Base-by-base conservation (phyloP, 2,329 filamentous ascomycete genomes). In the Chrysoporthe puriensis region DNA sequence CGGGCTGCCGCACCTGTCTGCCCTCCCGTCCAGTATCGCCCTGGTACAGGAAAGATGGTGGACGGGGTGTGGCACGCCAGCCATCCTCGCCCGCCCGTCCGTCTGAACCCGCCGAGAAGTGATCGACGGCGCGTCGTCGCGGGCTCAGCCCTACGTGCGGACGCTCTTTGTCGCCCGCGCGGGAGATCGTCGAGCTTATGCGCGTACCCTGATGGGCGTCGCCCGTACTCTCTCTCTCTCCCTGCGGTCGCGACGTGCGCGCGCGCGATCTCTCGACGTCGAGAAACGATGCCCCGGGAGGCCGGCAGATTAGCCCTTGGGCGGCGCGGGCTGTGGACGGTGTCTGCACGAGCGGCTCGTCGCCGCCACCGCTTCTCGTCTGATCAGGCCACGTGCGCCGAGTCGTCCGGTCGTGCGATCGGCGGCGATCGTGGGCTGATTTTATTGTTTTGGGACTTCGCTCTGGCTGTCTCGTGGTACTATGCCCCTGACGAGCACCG, bases 181-280 rank as follows among this genome's bases (percentile, higher is more conserved):
- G 57, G 61, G 61, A 63, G 61, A 63, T 63, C 61, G 48, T 42
- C 61, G 48, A 63, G 46, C 61, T 63, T 63, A 62, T 63, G 61
- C 61, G 48, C 61, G 9, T 40, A 26, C 34, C 61, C 26, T 43
- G 46, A 52, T 34, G 46, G 16, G 36, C 6, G 26, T 42, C 42
- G n/a, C 36, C 48, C 26, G 32, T 54, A 1, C 26, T 13, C 26
- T 26, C 26, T 26, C 26, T 26, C 26, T 26, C 26, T 26, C 26
- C 26, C 26, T 26, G 26, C 26, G 26, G 26, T 26, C 26, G 26
- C 26, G 26, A 26, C 26, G 26, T 26, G 48, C 26, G 21, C 26
- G 50, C 50, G 50, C 11, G 50, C 21, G 50, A 34, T 54, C 50
- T 54, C 26, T 54, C 26, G 50, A 21, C 26, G 26, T 54, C 26